Base-by-base conservation (phyloP, 176 grass and related monocot species). In the Aegilops sharonensis region DNA sequence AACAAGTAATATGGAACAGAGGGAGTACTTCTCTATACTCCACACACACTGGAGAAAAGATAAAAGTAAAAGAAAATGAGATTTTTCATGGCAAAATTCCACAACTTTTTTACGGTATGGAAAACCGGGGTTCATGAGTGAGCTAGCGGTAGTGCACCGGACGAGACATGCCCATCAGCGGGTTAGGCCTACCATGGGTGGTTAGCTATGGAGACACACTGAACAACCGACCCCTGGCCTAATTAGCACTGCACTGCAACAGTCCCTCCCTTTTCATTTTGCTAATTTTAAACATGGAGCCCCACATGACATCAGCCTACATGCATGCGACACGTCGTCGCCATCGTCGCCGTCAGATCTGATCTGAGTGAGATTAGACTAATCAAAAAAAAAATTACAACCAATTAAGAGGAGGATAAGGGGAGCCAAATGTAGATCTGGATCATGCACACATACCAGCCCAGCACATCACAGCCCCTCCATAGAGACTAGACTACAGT, bases 291-390 rank as follows among this genome's bases (percentile, higher is more conserved):
- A 47, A 75, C 42, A 17, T 2, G 17, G 2, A 75, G 1, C 45
- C 72, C 72, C 43, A 75, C 72, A 75, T 67, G 29, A 30, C 64
- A 65, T 74, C n/a, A 74, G 71, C 39, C 13, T 40, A 25, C 14
- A 30, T 50, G 25, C 43, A 25, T 5, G 72, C 3, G 43, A 52
- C 72, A 75, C 72, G 1, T 75, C 72, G 40, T 3, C 66, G 24
- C 13, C 17, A 54, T 54, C 50, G 1, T 5, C 48, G 17, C 17
- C 52, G 6, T 57, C 54, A 57, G 54, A 57, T 57, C 54, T 57
- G 72, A 75, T 75, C 72, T 75, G 72, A 75, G 4, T 8, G 72
- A 10, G 72, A 25, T 30, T 75, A 75, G 24, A 75, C 72, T 45
- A 75, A 29, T 27, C 40, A 3, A 42, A 42, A 35, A 42, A 35